phyloP scores from a whole-genome alignment of 176 grass and related monocot genomes.

The Areca catechu region DNA sequence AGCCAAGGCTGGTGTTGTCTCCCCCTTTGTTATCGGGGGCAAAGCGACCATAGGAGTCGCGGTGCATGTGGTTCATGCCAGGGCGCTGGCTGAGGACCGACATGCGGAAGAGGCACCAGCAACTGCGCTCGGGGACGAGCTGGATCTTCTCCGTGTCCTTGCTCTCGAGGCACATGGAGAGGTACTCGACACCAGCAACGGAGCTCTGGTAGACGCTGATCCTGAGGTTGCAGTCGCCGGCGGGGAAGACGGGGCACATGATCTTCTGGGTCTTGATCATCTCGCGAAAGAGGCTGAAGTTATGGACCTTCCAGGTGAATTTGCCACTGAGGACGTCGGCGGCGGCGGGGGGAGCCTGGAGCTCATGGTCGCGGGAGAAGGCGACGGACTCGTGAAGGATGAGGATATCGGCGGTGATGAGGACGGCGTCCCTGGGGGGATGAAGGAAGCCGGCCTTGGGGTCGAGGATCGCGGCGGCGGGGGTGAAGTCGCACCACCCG shows the following conservation, averaged over 20 bases:
- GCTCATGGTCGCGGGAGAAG: conserved; percentile 33
- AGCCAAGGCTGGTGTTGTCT: conserved; percentile 80
- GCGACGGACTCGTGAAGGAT: conserved; percentile 63
- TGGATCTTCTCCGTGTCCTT: conserved; percentile 42
- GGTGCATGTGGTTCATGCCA: conserved; percentile 58
- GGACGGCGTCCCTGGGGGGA: conserved; percentile 45
- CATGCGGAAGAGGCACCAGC: conserved; percentile 92
- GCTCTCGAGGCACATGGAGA: conserved; percentile 93
- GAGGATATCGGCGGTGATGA: conserved; percentile 63
- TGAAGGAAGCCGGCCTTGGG: conserved; percentile 29
- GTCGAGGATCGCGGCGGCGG: conserved; percentile 31
- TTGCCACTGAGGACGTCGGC: conserved; percentile 33
- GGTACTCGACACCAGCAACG: conserved; percentile 51
- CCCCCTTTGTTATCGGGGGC: conserved; percentile 31
- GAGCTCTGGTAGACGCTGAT: conserved; percentile 86
- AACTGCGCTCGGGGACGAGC: conserved; percentile 53
- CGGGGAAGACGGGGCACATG: conserved; percentile 76
- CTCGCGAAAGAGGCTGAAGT: conserved; percentile 63
- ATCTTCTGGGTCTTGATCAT: conserved; percentile 93
- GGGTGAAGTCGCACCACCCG: conserved; percentile 90
- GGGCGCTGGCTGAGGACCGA: conserved; percentile 65
- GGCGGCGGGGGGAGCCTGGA: background rate
- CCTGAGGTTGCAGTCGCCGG: conserved; percentile 52
- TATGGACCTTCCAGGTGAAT: conserved; percentile 90
- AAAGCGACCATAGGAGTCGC: conserved; percentile 84